phyloP scores from a whole-genome alignment of 106 monocot species.

The Acorus calamus region DNA sequence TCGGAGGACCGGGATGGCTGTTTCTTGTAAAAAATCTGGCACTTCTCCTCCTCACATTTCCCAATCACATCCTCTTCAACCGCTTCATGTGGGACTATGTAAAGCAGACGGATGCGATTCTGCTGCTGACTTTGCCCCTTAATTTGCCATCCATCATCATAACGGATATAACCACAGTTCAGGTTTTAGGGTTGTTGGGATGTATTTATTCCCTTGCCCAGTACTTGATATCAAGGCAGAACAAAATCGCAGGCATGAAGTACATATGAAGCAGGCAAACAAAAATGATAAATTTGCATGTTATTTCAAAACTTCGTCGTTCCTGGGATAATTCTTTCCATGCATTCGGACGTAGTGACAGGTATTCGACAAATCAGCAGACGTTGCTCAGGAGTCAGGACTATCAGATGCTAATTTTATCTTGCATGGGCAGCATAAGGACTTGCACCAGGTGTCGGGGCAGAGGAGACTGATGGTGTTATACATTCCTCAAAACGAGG shows the following conservation, averaged over 20 bases:
- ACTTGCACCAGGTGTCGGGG: no score
- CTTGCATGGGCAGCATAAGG: no score
- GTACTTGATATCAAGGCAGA: conserved; percentile 81
- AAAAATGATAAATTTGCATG: no score
- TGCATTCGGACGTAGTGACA: no score
- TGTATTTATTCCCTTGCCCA: conserved; percentile 72
- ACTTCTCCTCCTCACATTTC: conserved; percentile 81
- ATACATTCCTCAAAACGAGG: no score
- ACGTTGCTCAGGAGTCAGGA: no score
- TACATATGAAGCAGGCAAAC: conserved; percentile 48
- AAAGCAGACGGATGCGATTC: conserved; percentile 72
- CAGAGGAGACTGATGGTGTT: no score
- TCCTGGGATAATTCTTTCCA: no score
- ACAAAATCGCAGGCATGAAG: conserved; percentile 90
- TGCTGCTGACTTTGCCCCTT: conserved; percentile 88
- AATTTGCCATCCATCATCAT: conserved; percentile 87
- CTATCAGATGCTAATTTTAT: no score
- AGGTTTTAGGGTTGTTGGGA: conserved; percentile 82
- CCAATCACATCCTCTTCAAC: conserved; percentile 95
- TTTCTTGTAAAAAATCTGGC: conserved; percentile 84
- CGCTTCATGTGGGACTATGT: conserved; percentile 99
- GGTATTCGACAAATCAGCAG: no score
- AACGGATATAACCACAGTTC: conserved; percentile 67
- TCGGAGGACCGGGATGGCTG: conserved; percentile 93
- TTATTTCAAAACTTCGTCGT: no score